Evolutionary conservation across 306 rosid genomes (phyloP), one percentile per base, ranked within the genome.

Genomic region (Abrus precatorius): DNA sequence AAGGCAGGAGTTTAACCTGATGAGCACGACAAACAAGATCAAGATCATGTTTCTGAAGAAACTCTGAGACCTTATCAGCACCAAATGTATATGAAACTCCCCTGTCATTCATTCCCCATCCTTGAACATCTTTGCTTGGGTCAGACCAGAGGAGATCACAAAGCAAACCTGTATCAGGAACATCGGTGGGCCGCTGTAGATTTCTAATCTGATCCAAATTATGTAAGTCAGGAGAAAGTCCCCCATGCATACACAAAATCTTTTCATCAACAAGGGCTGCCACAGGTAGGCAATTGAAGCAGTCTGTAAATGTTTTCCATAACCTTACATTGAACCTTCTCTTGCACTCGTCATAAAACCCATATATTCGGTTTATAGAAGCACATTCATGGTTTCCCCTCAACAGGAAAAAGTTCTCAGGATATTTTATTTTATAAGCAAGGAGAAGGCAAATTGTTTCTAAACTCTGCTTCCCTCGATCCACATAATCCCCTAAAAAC

Each of bases 301-400:
- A 90, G 3, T 95, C 97, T 0, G 99, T 91, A 81, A 95, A 95
- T 33, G 86, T 71, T 87, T 95, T 95, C 99, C 99, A 95, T 74
- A 91, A 52, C 78, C 94, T 90, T 67, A 93, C 86, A 72, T 90
- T 95, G 80, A 95, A 95, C 84, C 99, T 90, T 83, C 97, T 91
- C 85, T 95, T 95, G 78, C 99, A 95, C 85, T 95, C 99, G n/a
- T 95, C 99, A 60, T 93, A 93, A 85, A 95, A 95, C 53, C 99
- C 99, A 50, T 95, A 95, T 82, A 93, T 95, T 34, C 97, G 95
- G 83, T 95, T 95, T 82, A 95, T 92, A 28, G 99, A 91, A 78
- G 99, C 97, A 73, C 99, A 95, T 84, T 95, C 99, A 45, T 95
- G 99, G 85, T 95, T 95, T 67, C 99, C 99, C 84, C 99, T 89